These are phyloP conservation scores for Phytopythium kandeliae DNA, from an alignment of 352 stramenopile species.

Conservation along the genomic window DNA sequence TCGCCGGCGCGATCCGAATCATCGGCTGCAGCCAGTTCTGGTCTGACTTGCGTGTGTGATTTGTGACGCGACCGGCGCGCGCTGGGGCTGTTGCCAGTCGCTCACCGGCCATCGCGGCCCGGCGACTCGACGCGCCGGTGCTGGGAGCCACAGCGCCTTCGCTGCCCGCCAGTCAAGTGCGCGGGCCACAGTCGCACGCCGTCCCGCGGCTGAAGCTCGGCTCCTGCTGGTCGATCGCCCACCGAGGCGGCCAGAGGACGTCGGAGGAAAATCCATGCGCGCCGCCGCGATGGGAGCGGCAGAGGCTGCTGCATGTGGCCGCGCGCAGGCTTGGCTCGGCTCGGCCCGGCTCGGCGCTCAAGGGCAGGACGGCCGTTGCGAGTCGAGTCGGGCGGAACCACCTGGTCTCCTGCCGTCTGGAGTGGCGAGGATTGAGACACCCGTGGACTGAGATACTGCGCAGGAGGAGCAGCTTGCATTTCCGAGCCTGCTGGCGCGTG, in stretches of 20 bases:
- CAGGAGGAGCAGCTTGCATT: background rate
- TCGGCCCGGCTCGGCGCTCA: too few species aligned
- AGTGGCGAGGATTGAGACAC: background rate
- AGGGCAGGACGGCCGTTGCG: too few species aligned
- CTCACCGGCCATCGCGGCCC: too few species aligned
- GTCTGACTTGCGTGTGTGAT: background rate
- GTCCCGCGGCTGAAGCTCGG: too few species aligned
- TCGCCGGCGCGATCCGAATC: too few species aligned
- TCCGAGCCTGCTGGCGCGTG: background rate
- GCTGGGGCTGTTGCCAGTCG: too few species aligned
- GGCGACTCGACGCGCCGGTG: too few species aligned
- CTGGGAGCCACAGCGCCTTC: background rate
- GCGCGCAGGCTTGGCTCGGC: too few species aligned
- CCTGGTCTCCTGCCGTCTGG: background rate
- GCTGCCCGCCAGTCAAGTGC: background rate
- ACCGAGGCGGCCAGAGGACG: background rate
- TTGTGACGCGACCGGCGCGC: background rate
- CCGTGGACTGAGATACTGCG: background rate
- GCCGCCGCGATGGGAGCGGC: background rate
- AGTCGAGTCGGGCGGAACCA: too few species aligned
- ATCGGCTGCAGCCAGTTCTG: background rate
- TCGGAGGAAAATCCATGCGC: slow-evolving; percentile 1
- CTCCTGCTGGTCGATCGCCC: too few species aligned
- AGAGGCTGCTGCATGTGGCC: background rate
- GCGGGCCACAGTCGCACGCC: slow-evolving; percentile 7